Percentiles rank a stretch among this genome's conserved stretches.
Evolutionary conservation across 768 basidiomycete species (phyloP).

Genomic region (Hemileccinum rubropunctum): DNA sequence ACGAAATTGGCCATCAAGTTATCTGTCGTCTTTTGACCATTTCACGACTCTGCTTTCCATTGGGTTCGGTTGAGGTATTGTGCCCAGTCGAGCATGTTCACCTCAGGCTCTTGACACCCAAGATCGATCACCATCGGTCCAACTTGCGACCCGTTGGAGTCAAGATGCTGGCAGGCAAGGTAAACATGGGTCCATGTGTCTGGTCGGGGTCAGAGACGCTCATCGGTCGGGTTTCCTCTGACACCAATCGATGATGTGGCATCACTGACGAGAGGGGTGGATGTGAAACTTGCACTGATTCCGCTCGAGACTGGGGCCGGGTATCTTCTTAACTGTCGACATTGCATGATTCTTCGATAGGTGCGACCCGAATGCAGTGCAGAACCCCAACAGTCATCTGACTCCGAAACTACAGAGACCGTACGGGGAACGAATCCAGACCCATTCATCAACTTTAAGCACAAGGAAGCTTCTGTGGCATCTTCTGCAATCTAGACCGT

Average conservation of each 20-base stretch:
- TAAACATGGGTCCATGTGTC: conserved; percentile 12
- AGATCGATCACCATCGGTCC: conserved; percentile 68
- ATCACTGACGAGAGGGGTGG: too few species aligned
- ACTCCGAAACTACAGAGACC: conserved; percentile 20
- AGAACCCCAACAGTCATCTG: conserved; percentile 25
- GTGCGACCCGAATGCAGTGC: conserved; percentile 12
- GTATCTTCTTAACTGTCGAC: too few species aligned
- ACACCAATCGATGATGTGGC: conserved; percentile 34
- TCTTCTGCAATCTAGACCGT: conserved; percentile 57
- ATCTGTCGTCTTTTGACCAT: conserved; percentile 71
- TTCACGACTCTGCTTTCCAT: too few species aligned
- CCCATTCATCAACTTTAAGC: conserved; percentile 80
- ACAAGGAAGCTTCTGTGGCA: conserved; percentile 61
- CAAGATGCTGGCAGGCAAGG: conserved; percentile 37
- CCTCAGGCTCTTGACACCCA: conserved; percentile 62
- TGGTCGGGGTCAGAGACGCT: conserved; percentile 5
- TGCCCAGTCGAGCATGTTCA: conserved; percentile 78
- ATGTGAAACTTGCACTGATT: too few species aligned
- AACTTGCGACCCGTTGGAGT: conserved; percentile 37
- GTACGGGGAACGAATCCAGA: conserved; percentile 29
- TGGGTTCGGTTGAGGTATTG: conserved; percentile 73
- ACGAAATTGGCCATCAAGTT: conserved; percentile 83
- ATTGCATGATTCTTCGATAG: conserved; percentile 25
- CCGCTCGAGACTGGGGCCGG: conserved; percentile 51
- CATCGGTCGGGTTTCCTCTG: too few species aligned